phyloP scores from a whole-genome alignment of 768 basidiomycete species.

The Crepidotus variabilis region DNA sequence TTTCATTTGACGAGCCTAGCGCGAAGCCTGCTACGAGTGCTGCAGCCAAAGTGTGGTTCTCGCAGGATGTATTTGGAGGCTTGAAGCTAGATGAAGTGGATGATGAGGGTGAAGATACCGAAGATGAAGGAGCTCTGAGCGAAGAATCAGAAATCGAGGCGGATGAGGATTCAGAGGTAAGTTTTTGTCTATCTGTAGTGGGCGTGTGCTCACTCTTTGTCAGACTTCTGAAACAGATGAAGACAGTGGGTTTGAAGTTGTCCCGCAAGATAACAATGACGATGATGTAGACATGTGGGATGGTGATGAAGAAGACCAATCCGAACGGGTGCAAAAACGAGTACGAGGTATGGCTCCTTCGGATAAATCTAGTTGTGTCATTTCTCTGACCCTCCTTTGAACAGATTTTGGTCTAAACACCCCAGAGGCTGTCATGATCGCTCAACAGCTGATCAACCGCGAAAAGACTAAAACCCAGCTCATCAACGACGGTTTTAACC shows the following conservation, averaged over 20 bases:
- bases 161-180: conserved; percentile 7
- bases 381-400: not conserved
- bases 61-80: conserved; percentile 82
- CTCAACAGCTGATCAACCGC: conserved; percentile 88
- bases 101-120: conserved; percentile 26
- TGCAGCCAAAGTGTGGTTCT: conserved; percentile 90
- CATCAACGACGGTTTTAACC: conserved; percentile 94
- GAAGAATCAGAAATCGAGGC: conserved; percentile 4
- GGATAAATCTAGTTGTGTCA: too few relatives aligned
- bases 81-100: conserved; percentile 26
- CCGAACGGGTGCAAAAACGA: conserved; percentile 59
- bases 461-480: conserved; percentile 84
- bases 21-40: conserved; percentile 30
- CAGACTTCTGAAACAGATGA: not conserved
- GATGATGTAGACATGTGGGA: conserved; percentile 76
- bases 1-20: conserved; percentile 39
- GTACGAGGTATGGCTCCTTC: conserved; percentile 50
- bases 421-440: conserved; percentile 87
- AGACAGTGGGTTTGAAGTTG: conserved; percentile 68
- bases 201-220: conserved; percentile 1
- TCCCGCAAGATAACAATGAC: conserved; percentile 53
- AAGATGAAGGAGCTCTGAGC: conserved; percentile 6
- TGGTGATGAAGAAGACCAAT: conserved; percentile 71
- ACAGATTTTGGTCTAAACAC: conserved; percentile 81
- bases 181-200: conserved; percentile 4